Base-by-base conservation (phyloP, 306 rosid genomes). In the Begonia fuchsioides region DNA sequence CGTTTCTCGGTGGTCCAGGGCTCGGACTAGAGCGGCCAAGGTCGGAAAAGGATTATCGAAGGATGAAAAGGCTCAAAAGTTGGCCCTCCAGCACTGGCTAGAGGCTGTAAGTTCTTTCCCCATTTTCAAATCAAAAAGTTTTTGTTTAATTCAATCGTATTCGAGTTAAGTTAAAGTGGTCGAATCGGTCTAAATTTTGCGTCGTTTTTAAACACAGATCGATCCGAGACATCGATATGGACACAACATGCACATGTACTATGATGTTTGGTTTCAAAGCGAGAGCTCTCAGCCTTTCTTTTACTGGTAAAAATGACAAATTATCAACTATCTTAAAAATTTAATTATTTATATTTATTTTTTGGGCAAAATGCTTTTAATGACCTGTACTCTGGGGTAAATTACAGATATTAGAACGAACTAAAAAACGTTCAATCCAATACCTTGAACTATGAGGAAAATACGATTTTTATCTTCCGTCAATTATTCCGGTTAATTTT, bases 141-240 rank as follows among this genome's bases (percentile, higher is more conserved):
- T 0, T 43, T 10, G 15, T 13, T 11, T 11, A 0, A 35, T n/a
- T 40, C 3, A 3, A 50, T 50, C 35, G 7, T 26, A 26, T 26
- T 26, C 7, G 35, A 26, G 35, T 26, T 26, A 26, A 26, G n/a
- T n/a, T n/a, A 26, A 26, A 26, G 7, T 4, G 1, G 35, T 3
- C 8, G 0, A 26, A 4, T 3, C 7, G 35, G 35, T 5, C 35
- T 26, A 26, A 26, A 6, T 26, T 26, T 26, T 26, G 35, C 7
- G 35, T 26, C 8, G 7, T 26, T 26, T 26, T 26, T 26, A 8
- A 26, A 26, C 5, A 26, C 35, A 83, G 96, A 75, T 83, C 56
- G 96, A 87, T 70, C 94, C 85, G 6, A 80, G 90, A 17, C 96
- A 87, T 67, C 92, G 94, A 3, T 87, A 87, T 55, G 96, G 96